A percentile compares a stretch with the other conserved stretches of the same genome.
These are phyloP conservation scores for Fraxinus americana DNA, from an alignment of 257 asterid genomes.

Conservation along the genomic window DNA sequence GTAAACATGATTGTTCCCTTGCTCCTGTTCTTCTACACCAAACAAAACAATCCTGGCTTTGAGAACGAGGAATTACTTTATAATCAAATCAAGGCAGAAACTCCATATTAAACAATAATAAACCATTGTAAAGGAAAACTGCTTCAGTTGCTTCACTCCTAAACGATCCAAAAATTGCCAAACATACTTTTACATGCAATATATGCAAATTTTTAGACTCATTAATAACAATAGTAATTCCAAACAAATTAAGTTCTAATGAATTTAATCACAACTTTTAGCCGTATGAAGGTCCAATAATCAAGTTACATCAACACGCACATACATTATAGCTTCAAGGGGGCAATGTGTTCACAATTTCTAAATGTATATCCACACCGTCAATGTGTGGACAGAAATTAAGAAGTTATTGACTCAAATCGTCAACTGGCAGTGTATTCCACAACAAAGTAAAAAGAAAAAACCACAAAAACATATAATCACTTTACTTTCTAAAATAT, in stretches of 20 bases:
- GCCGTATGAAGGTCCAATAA: conserved; percentile 19
- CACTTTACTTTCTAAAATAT: background rate
- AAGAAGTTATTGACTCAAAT: background rate
- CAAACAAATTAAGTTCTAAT: background rate
- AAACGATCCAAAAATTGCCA: too few relatives aligned
- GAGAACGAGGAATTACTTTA: too few relatives aligned
- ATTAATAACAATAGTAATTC: background rate
- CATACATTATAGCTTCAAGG: background rate
- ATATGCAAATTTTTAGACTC: too few relatives aligned
- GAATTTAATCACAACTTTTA: background rate
- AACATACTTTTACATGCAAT: too few relatives aligned
- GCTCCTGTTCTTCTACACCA: too few relatives aligned
- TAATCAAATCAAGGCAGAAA: too few relatives aligned
- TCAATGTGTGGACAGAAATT: background rate
- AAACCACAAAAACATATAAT: background rate
- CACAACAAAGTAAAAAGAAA: background rate
- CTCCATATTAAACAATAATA: too few relatives aligned
- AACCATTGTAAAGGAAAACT: too few relatives aligned
- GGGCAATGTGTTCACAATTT: background rate
- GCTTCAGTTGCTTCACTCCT: too few relatives aligned
- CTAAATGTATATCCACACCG: conserved; percentile 11
- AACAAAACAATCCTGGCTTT: too few relatives aligned
- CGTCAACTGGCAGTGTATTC: conserved; percentile 23
- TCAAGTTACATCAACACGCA: background rate
- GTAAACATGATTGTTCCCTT: too few relatives aligned